Percentiles rank a stretch among this genome's conserved stretches.
Conservation (phyloP, 2,329 filamentous ascomycete species). For the Ceratocystis diversiconidia region DNA sequence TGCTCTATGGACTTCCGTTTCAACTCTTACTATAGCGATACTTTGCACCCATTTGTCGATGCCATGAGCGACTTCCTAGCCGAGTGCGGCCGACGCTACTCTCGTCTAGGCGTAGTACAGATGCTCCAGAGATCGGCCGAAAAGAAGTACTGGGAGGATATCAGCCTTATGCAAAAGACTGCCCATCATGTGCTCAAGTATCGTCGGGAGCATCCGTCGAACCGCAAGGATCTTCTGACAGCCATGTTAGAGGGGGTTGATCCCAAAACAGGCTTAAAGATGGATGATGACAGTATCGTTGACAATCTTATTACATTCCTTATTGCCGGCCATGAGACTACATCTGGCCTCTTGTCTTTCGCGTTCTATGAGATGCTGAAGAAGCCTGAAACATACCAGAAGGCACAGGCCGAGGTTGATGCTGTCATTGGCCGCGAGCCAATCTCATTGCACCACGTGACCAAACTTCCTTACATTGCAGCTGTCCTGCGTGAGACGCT, state of each 20-base stretch:
- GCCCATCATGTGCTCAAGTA: constrained; percentile 46
- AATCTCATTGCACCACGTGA: constrained; percentile 46
- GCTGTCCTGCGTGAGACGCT: constrained; percentile 53
- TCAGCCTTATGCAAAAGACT: constrained; percentile 39
- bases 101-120: constrained; percentile 30
- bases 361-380: constrained; percentile 50
- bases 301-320: constrained; percentile 62
- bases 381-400: constrained; percentile 43
- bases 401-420: constrained; percentile 55
- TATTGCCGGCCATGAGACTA: constrained; percentile 59
- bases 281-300: constrained; percentile 48
- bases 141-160: constrained; percentile 40
- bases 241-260: constrained; percentile 57
- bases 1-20: constrained; percentile 60
- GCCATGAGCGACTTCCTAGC: constrained; percentile 51
- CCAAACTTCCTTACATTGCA: constrained; percentile 50
- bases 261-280: constrained; percentile 49
- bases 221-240: constrained; percentile 52
- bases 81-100: constrained; percentile 38
- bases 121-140: constrained; percentile 36
- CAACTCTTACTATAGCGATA: constrained; percentile 57
- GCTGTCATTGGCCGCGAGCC: constrained; percentile 43
- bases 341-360: constrained; percentile 52
- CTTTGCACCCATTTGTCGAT: constrained; percentile 54
- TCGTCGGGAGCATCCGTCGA: constrained; percentile 39